Evolutionary conservation across 164 flowering plant species (phyloP).

Genomic region (Aristolochia californica): DNA sequence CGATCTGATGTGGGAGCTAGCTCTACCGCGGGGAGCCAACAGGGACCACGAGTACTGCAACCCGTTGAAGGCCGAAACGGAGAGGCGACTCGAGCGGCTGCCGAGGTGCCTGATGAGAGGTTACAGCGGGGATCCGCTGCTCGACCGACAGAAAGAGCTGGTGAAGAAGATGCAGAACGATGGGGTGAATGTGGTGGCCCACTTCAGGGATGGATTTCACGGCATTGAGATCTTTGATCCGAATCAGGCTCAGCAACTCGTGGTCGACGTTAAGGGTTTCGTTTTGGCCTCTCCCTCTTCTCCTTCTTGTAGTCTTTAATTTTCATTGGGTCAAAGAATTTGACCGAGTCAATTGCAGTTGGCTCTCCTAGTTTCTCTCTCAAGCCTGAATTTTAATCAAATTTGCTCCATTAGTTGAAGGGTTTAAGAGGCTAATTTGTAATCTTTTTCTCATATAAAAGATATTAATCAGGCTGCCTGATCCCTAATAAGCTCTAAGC

Average conservation of each 20-base stretch:
- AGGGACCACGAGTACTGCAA: constrained; percentile 50
- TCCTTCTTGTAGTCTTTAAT: too few species aligned
- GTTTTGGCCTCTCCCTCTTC: constrained; percentile 3
- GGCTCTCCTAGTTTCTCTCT: too few species aligned
- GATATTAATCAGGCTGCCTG: too few species aligned
- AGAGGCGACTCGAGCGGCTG: constrained; percentile 22
- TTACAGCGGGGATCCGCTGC: constrained; percentile 11
- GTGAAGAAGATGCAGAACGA: constrained; percentile 19
- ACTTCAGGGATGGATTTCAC: constrained; percentile 26
- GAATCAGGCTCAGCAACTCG: constrained; percentile 5
- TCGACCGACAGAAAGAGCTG: constrained; percentile 30
- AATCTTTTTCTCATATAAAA: too few species aligned
- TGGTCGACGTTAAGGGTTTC: constrained; percentile 17
- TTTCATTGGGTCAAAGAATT: too few species aligned
- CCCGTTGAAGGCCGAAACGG: constrained; percentile 12
- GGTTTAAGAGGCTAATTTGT: too few species aligned
- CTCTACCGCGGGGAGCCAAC: constrained; percentile 40
- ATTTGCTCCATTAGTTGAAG: too few species aligned
- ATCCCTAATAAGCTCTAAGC: too few species aligned
- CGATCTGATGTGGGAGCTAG: constrained; percentile 44
- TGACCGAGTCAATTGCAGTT: too few species aligned
- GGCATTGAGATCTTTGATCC: constrained; percentile 21
- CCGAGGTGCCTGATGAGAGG: constrained; percentile 26
- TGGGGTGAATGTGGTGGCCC: constrained; percentile 27
- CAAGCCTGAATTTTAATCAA: too few species aligned